Conservation (phyloP, 768 basidiomycete genomes). For the Lactarius trivialis region DNA sequence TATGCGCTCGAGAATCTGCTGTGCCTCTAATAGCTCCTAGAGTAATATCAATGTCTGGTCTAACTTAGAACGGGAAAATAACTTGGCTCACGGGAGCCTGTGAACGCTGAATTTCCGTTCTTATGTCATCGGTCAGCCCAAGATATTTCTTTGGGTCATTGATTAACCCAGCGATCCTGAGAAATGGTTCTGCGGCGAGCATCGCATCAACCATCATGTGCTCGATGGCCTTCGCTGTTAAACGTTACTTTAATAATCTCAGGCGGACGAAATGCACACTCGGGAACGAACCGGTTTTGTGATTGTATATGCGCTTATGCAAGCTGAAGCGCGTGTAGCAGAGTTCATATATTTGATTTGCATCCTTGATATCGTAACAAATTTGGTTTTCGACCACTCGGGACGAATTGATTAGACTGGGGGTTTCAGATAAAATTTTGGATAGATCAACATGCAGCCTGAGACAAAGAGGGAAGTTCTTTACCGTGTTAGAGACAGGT, state of each 20-base stretch:
- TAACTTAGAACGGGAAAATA: not conserved
- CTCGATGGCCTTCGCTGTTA: conserved; percentile 68
- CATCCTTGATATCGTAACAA: conserved; percentile 78
- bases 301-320: conserved; percentile 80
- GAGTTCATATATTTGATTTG: conserved; percentile 67
- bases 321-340: conserved; percentile 69
- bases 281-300: conserved; percentile 55
- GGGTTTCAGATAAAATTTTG: not conserved
- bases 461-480: not conserved
- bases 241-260: not conserved
- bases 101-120: conserved; percentile 51
- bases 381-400: conserved; percentile 70
- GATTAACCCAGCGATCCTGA: conserved; percentile 54
- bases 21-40: conserved; percentile 55
- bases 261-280: not conserved
- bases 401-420: conserved; percentile 65
- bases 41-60: not conserved
- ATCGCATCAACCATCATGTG: conserved; percentile 81
- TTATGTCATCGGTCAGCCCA: conserved; percentile 62
- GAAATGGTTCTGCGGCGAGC: conserved; percentile 54
- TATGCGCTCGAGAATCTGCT: conserved; percentile 56
- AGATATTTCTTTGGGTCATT: conserved; percentile 54
- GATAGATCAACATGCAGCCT: not conserved
- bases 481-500: conserved; percentile 44
- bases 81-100: conserved; percentile 39